These are phyloP conservation scores for Blastobotrys petasosporus DNA, from an alignment of 1,139 yeast species.

Conservation along the genomic window DNA sequence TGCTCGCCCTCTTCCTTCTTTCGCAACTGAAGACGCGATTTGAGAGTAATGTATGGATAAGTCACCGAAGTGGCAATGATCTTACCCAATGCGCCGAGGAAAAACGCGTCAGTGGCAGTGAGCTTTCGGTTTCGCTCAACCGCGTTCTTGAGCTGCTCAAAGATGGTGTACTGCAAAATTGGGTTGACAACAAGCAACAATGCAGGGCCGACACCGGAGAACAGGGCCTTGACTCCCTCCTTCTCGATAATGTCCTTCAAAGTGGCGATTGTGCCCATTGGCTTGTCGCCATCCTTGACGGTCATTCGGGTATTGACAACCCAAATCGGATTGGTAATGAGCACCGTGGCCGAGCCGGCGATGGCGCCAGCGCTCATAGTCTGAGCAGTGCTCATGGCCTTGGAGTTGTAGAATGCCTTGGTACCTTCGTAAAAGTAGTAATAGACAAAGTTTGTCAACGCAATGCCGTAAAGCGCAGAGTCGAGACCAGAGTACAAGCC, in stretches of 20 bases:
- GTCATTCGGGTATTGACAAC: constrained; percentile 89
- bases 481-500: constrained; percentile 84
- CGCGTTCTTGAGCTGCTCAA: constrained; percentile 73
- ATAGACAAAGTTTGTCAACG: constrained; percentile 80
- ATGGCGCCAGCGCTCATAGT: constrained; percentile 75
- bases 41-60: constrained; percentile 83
- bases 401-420: constrained; percentile 47
- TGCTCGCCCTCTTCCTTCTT: constrained; percentile 34
- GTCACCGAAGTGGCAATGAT: constrained; percentile 80
- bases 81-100: constrained; percentile 86
- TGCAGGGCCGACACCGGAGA: constrained; percentile 72
- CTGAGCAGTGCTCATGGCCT: constrained; percentile 50
- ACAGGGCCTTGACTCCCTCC: constrained; percentile 69
- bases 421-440: constrained; percentile 83
- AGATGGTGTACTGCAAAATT: constrained; percentile 84
- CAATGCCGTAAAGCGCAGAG: constrained; percentile 80
- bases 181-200: constrained; percentile 81
- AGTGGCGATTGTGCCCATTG: constrained; percentile 45
- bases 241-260: constrained; percentile 56
- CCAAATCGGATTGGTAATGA: constrained; percentile 93
- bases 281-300: constrained; percentile 40
- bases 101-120: constrained; percentile 62
- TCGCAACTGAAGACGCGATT: constrained; percentile 78
- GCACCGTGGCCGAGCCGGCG: constrained; percentile 83
- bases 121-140: constrained; percentile 51